Evolutionary conservation across 2,329 filamentous ascomycete species (phyloP).

Genomic region (Epichloe typhina): DNA sequence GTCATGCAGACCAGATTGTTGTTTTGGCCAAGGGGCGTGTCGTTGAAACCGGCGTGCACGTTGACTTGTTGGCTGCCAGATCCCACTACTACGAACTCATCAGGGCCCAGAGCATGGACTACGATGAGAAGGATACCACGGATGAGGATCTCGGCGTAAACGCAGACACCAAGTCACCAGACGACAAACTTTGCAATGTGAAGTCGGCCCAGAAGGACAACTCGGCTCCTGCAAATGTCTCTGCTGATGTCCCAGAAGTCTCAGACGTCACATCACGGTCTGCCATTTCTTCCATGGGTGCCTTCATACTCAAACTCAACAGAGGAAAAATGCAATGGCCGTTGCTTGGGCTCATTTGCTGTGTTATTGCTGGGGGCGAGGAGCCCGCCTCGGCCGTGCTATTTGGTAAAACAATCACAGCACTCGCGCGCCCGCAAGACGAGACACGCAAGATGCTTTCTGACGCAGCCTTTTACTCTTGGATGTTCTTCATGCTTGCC

Average conservation of each 20-base stretch:
- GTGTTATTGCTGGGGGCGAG: background rate
- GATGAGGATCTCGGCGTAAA: background rate
- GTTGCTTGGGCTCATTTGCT: background rate
- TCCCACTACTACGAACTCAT: slow-evolving; percentile 21
- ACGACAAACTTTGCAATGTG: background rate
- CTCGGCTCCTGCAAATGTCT: slow-evolving; percentile 12
- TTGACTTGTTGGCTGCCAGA: slow-evolving; percentile 32
- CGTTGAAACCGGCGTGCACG: slow-evolving; percentile 45
- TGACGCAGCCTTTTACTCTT: slow-evolving; percentile 30
- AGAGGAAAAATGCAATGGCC: background rate
- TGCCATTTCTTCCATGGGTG: background rate
- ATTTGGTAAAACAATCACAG: background rate
- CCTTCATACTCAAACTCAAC: background rate
- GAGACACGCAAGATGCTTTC: background rate
- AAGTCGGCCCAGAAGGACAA: background rate
- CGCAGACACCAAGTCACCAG: background rate
- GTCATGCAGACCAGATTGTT: slow-evolving; percentile 47
- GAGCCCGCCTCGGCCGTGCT: background rate
- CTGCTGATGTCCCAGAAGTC: background rate
- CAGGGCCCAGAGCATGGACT: slow-evolving; percentile 32
- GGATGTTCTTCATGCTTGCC: slow-evolving; percentile 35
- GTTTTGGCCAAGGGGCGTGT: slow-evolving; percentile 43
- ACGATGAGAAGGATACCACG: background rate
- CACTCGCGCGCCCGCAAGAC: background rate
- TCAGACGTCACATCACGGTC: background rate